These are phyloP conservation scores for Xanthoparmelia taractica DNA, from an alignment of 495 filamentous ascomycete species.

Conservation along the genomic window DNA sequence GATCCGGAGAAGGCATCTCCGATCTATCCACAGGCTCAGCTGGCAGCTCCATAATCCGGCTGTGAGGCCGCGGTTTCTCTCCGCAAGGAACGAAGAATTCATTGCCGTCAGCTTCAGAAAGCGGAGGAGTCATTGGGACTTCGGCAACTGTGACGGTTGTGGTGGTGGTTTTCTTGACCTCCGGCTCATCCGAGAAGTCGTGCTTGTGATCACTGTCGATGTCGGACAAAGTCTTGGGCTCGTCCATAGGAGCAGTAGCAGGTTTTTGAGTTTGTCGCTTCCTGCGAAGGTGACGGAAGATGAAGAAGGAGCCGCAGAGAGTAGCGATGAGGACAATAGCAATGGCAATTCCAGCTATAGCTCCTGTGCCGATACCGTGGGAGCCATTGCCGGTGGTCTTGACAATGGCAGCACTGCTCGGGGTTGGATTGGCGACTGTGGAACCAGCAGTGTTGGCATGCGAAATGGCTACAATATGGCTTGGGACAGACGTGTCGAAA, in stretches of 20 bases:
- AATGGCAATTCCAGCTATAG: conserved; percentile 23
- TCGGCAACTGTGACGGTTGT: conserved; percentile 13
- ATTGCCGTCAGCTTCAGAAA: conserved; percentile 14
- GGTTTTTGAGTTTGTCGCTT: conserved; percentile 3
- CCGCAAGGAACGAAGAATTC: conserved; percentile 4
- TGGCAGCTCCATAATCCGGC: conserved; percentile 18
- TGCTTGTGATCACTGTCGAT: conserved; percentile 6
- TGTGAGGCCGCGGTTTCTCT: conserved; percentile 9
- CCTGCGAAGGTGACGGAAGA: conserved; percentile 9
- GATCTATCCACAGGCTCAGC: conserved; percentile 14
- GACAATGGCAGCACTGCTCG: conserved; percentile 11
- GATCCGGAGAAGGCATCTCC: conserved; percentile 14
- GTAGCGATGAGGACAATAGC: conserved; percentile 20
- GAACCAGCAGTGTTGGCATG: conserved; percentile 8
- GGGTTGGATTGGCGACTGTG: conserved; percentile 1
- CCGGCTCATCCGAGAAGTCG: conserved; percentile 15
- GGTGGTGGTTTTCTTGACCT: conserved; percentile 9
- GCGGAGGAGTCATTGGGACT: conserved; percentile 19
- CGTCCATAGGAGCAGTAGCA: background rate
- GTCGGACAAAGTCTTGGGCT: conserved; percentile 2
- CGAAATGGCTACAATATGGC: conserved; percentile 21
- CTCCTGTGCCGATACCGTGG: conserved; percentile 16
- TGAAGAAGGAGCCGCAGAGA: conserved; percentile 16
- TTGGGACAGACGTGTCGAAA: conserved; percentile 18
- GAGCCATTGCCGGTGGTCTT: conserved; percentile 13